These are phyloP conservation scores for Quercus phellos DNA, from an alignment of 331 rosid species.

Conservation along the genomic window DNA sequence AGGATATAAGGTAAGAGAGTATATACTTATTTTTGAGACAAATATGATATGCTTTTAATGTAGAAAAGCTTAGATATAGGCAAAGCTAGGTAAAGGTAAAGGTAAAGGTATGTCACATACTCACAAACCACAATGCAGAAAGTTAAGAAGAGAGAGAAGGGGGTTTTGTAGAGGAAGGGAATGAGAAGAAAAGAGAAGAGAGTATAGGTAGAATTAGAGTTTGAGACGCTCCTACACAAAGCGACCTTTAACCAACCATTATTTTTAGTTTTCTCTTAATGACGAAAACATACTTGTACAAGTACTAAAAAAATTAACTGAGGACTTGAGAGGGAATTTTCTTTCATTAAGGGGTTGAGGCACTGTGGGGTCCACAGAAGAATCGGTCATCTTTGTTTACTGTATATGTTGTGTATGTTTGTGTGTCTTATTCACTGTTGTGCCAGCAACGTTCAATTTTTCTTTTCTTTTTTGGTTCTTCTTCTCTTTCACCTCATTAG, in stretches of 20 bases:
- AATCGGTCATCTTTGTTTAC: conserved; percentile 9
- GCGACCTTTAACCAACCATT: conserved; percentile 26
- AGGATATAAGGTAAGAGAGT: neutral
- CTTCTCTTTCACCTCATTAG: conserved; percentile 3
- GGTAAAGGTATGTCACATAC: too few relatives aligned
- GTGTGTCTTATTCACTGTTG: conserved; percentile 14
- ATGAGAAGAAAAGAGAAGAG: too few relatives aligned
- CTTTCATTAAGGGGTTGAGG: too few relatives aligned
- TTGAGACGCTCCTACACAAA: conserved; percentile 19
- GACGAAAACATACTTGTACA: neutral
- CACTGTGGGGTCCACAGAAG: conserved; percentile 11
- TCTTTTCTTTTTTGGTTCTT: neutral
- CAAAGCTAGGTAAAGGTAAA: too few relatives aligned
- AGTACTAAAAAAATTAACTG: neutral
- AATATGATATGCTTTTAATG: neutral
- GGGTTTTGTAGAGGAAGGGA: conserved; percentile 14
- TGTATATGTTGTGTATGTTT: too few relatives aligned
- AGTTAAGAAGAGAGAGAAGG: neutral
- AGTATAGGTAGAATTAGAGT: neutral
- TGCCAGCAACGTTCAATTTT: conserved; percentile 19
- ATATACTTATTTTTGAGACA: neutral
- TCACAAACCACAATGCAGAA: neutral
- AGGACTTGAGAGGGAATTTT: neutral
- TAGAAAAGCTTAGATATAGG: neutral
- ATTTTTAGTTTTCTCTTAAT: neutral